Evolutionary conservation across 352 stramenopile genomes (phyloP).

Genomic region (Thalassiosira ordinaria): DNA sequence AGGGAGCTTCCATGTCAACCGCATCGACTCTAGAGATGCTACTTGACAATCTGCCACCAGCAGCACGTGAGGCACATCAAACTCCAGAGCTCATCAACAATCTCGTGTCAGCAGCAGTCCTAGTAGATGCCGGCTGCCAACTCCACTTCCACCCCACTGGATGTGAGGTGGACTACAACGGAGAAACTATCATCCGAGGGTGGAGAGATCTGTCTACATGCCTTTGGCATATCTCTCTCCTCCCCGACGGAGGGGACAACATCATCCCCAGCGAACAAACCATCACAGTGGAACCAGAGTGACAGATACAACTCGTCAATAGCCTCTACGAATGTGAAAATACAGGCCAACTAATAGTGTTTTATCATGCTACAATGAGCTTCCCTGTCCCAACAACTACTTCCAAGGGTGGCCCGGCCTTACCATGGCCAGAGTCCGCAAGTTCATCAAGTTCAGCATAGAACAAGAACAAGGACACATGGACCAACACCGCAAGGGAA

Average conservation of each 20-base stretch:
- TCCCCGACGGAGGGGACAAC: neutral
- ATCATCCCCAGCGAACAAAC: neutral
- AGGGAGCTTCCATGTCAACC: neutral
- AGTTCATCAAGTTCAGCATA: neutral
- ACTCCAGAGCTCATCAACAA: neutral
- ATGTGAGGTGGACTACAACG: conserved; percentile 1
- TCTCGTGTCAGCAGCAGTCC: neutral
- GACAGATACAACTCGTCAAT: too few species aligned
- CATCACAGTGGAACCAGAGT: too few species aligned
- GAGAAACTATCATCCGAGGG: conserved; percentile 8
- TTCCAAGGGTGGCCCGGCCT: neutral
- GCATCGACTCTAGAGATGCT: neutral
- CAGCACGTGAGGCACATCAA: neutral
- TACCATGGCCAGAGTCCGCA: neutral
- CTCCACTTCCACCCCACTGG: neutral
- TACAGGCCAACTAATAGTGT: conserved; percentile 3
- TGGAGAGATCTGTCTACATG: neutral
- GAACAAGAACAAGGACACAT: conserved; percentile 2
- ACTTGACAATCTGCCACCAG: neutral
- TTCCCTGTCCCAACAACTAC: too few species aligned
- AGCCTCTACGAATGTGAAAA: conserved; percentile 15
- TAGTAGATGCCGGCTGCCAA: neutral
- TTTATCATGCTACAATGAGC: conserved; percentile 9
- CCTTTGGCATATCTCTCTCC: neutral
- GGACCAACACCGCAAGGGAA: neutral